Conservation (phyloP, 108 stramenopile species). For the Pseudonitzschia multiseries region DNA sequence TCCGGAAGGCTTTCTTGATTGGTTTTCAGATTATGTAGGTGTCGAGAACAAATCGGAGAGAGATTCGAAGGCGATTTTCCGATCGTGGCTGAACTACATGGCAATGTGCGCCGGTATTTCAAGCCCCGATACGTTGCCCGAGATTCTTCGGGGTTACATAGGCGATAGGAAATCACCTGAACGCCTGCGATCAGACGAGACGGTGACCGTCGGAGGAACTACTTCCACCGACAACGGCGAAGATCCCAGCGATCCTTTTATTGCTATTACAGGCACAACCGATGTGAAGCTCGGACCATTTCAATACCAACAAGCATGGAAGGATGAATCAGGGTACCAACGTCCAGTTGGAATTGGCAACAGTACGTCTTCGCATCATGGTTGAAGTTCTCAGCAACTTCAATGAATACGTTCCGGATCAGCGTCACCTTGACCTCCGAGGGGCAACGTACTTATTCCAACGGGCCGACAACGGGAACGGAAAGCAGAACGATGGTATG, state of each 20-base stretch:
- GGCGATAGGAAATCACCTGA: constrained; percentile 70
- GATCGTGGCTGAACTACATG: constrained; percentile 73
- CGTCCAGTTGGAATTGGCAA: constrained; percentile 75
- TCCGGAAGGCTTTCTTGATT: constrained; percentile 26
- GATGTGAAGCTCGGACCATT: constrained; percentile 42
- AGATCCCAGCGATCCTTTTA: constrained; percentile 10
- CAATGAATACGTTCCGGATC: constrained; percentile 57
- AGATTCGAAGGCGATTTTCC: constrained; percentile 30
- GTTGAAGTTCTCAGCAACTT: constrained; percentile 70
- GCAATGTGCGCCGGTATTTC: constrained; percentile 82
- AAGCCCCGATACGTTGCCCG: constrained; percentile 59
- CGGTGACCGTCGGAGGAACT: constrained; percentile 39
- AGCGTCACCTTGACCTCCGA: constrained; percentile 39
- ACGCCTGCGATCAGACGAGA: constrained; percentile 50
- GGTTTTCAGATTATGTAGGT: constrained; percentile 31
- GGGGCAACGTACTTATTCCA: constrained; percentile 71
- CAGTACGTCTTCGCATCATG: constrained; percentile 64
- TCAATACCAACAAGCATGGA: constrained; percentile 36
- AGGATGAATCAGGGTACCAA: constrained; percentile 62
- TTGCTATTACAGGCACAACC: constrained; percentile 25
- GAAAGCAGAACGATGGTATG: background rate
- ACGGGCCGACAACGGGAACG: constrained; percentile 21
- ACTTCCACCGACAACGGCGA: background rate
- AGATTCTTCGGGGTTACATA: constrained; percentile 68
- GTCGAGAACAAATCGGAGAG: constrained; percentile 10